A percentile compares a stretch with the other conserved stretches of the same genome.
phyloP scores from a whole-genome alignment of 139 green algal genomes.

The Tetradesmus obliquus region DNA sequence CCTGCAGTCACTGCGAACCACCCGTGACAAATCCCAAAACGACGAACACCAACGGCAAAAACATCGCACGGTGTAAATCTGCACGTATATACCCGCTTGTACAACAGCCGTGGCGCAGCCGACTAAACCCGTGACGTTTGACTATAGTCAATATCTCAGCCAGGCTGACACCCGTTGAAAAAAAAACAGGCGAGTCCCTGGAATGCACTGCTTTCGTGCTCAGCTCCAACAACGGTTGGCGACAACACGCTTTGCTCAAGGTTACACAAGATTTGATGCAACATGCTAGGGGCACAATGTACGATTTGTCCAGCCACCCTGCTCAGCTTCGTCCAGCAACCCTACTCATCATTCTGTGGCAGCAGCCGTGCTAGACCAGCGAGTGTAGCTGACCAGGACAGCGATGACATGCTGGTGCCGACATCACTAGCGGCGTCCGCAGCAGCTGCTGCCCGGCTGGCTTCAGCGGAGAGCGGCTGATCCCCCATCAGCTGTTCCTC shows the following conservation, averaged over 20 bases:
- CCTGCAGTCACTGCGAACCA: not conserved
- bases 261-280: too few relatives aligned
- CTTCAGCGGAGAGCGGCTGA: not conserved
- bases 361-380: conserved; percentile 10
- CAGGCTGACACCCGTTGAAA: too few relatives aligned
- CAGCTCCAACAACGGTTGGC: too few relatives aligned
- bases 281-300: too few relatives aligned
- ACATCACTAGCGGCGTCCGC: conserved; percentile 5
- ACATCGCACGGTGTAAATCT: not conserved
- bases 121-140: not conserved
- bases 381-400: conserved; percentile 32
- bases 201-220: too few relatives aligned
- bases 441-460: not conserved
- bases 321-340: not conserved
- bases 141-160: not conserved
- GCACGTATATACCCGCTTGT: too few relatives aligned
- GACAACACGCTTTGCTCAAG: too few relatives aligned
- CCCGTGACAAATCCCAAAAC: too few relatives aligned
- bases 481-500: conserved; percentile 19
- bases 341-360: conserved; percentile 2
- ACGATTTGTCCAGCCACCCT: not conserved
- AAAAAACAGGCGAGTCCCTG: too few relatives aligned
- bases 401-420: not conserved
- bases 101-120: not conserved
- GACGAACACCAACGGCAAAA: not conserved